phyloP scores from a whole-genome alignment of 1,284 basidiomycete species.

The Abortiporus biennis region DNA sequence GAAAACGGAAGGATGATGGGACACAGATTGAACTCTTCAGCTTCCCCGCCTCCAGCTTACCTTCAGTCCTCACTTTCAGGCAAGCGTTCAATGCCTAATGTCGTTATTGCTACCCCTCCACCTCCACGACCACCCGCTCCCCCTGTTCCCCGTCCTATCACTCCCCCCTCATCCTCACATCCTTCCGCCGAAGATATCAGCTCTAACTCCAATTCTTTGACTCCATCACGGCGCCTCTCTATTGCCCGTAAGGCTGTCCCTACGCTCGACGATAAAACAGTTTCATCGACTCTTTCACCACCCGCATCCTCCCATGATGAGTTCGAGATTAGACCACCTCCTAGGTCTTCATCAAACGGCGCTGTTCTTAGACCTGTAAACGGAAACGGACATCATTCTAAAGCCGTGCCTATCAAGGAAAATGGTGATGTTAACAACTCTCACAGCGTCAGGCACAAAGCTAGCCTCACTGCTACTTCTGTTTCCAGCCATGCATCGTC shows the following conservation, averaged over 20 bases:
- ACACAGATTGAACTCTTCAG: slow-evolving; percentile 3
- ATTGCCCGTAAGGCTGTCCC: slow-evolving; percentile 21
- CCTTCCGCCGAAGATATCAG: slow-evolving; percentile 6
- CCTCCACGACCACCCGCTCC: slow-evolving; percentile 15
- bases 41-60: slow-evolving; percentile 20
- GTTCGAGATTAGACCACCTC: neutral
- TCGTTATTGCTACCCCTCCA: slow-evolving; percentile 24
- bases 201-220: neutral
- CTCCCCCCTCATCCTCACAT: slow-evolving; percentile 7
- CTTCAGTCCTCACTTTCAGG: slow-evolving; percentile 15
- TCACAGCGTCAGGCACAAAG: neutral
- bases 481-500: neutral
- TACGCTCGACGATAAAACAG: slow-evolving; percentile 12
- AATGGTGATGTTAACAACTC: neutral
- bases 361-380: slow-evolving; percentile 2
- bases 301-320: slow-evolving; percentile 1
- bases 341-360: neutral
- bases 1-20: slow-evolving; percentile 14
- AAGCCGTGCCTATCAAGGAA: neutral
- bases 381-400: neutral
- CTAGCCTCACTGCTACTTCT: neutral
- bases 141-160: slow-evolving; percentile 9
- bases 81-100: slow-evolving; percentile 21
- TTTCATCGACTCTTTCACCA: slow-evolving; percentile 2
- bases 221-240: slow-evolving; percentile 14